These are phyloP conservation scores for Xylaria acuta DNA, from an alignment of 495 filamentous ascomycete species.

Conservation along the genomic window DNA sequence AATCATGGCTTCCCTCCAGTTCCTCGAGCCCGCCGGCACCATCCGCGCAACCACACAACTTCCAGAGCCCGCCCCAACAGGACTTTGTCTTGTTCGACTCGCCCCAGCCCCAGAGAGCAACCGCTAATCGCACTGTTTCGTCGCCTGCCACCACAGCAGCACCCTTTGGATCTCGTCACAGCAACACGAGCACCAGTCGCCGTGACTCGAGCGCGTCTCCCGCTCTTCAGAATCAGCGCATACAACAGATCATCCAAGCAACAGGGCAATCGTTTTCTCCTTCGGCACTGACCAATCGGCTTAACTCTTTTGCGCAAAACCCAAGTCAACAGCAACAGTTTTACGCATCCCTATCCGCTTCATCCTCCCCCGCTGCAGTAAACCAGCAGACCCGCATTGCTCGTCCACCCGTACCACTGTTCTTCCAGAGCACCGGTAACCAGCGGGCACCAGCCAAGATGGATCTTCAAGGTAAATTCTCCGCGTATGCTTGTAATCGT, in stretches of 20 bases:
- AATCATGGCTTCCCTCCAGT: constrained; percentile 67
- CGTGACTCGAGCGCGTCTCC: constrained; percentile 41
- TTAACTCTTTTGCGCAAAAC: constrained; percentile 54
- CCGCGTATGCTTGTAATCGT: constrained; percentile 19
- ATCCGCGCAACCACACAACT: constrained; percentile 54
- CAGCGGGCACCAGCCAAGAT: constrained; percentile 52
- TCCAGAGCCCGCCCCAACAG: constrained; percentile 53
- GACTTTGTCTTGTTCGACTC: constrained; percentile 63
- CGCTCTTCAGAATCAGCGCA: constrained; percentile 59
- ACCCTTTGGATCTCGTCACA: constrained; percentile 43
- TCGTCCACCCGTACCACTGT: constrained; percentile 61
- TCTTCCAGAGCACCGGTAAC: constrained; percentile 55
- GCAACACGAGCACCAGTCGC: constrained; percentile 39
- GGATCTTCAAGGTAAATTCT: constrained; percentile 52
- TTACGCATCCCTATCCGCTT: constrained; percentile 59
- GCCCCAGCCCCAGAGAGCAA: constrained; percentile 51
- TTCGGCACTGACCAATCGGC: constrained; percentile 64
- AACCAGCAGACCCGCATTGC: constrained; percentile 53
- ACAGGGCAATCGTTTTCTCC: constrained; percentile 64
- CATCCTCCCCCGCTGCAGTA: constrained; percentile 52
- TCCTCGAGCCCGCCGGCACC: constrained; percentile 64
- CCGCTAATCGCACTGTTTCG: constrained; percentile 55
- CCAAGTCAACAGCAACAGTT: constrained; percentile 48
- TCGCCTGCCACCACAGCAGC: constrained; percentile 50
- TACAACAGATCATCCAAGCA: constrained; percentile 65